Base-by-base conservation (phyloP, 495 filamentous ascomycete species). In the Aspergillus indologenus region DNA sequence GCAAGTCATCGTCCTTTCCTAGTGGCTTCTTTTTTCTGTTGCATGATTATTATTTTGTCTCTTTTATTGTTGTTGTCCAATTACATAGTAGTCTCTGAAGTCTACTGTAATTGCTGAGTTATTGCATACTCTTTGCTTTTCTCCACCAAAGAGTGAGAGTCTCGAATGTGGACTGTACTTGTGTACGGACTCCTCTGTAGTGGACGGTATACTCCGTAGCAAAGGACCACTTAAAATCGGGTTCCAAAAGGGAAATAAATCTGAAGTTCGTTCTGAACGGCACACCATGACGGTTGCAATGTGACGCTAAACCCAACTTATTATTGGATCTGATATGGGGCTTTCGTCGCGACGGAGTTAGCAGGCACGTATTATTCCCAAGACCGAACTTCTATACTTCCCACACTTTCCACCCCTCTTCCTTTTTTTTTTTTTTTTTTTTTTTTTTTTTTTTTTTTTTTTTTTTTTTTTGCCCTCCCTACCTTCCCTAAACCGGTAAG, bases 321-420 rank as follows among this genome's bases (percentile, higher is more conserved):
- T 70, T 68, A 72, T 75, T 75, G 72, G 72, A 74, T 71, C 68
- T 72, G 67, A 69, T 67, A 72, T 71, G 70, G 70, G 68, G 67
- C 70, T 66, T 54, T 40, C 6, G n/a, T n/a, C n/a, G n/a, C n/a
- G 2, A 65, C 60, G 56, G 57, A 64, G 61, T 62, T 54, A 62
- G 63, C 56, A 53, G 58, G 54, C 51, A 60, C 44, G 54, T 53
- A 57, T 26, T 56, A 54, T 45, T 57, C 59, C 26, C 56, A 59
- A 53, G 63, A 54, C 56, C 56, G 62, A 65, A 58, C 49, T 58
- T 60, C 12, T 11, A 40, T 11, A 40, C 34, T 40, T 40, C 12
- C 34, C 5, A 8, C 34, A 65, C 54, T 45, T 57, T 59, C 59
- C 53, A 53, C 55, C 57, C 46, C 43, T 56, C 48, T 49, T 53